These are phyloP conservation scores for Magnusiomyces tetraspermus DNA, from an alignment of 1,139 yeast genomes.

Conservation along the genomic window DNA sequence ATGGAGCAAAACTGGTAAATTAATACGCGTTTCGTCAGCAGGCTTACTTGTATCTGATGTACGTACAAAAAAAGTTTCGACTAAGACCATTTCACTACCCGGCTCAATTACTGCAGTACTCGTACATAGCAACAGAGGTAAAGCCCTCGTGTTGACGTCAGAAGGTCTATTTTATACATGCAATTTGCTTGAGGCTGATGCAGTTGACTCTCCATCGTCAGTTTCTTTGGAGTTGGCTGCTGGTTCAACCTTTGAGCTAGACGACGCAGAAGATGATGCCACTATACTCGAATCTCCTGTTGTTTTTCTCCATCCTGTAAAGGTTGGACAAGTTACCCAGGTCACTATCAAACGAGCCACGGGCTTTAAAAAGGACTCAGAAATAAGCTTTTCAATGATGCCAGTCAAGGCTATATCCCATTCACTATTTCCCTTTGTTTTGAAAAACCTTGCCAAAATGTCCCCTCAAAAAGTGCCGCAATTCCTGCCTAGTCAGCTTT, in stretches of 20 bases:
- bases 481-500: constrained; percentile 6
- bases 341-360: constrained; percentile 1
- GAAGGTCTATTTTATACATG: constrained; percentile 3
- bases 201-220: not conserved
- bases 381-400: constrained; percentile 6
- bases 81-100: constrained; percentile 7
- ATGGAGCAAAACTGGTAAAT: constrained; percentile 16
- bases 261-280: constrained; percentile 1
- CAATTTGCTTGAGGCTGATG: constrained; percentile 9
- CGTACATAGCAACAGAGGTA: constrained; percentile 10
- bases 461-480: constrained; percentile 11
- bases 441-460: constrained; percentile 8
- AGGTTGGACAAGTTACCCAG: constrained; percentile 5
- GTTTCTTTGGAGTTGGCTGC: not conserved
- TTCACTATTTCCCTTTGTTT: constrained; percentile 11
- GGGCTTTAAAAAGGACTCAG: not conserved
- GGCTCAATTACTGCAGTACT: constrained; percentile 7
- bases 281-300: constrained; percentile 13
- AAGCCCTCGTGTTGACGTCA: constrained; percentile 10
- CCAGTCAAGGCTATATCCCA: constrained; percentile 7
- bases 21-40: constrained; percentile 9
- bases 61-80: constrained; percentile 11
- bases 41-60: constrained; percentile 14
- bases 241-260: constrained; percentile 1
- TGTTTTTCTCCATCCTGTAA: constrained; percentile 10